A percentile compares a stretch with the other conserved stretches of the same genome.
These are phyloP conservation scores for Globisporangium yorkense DNA, from an alignment of 352 stramenopile species.

Conservation along the genomic window DNA sequence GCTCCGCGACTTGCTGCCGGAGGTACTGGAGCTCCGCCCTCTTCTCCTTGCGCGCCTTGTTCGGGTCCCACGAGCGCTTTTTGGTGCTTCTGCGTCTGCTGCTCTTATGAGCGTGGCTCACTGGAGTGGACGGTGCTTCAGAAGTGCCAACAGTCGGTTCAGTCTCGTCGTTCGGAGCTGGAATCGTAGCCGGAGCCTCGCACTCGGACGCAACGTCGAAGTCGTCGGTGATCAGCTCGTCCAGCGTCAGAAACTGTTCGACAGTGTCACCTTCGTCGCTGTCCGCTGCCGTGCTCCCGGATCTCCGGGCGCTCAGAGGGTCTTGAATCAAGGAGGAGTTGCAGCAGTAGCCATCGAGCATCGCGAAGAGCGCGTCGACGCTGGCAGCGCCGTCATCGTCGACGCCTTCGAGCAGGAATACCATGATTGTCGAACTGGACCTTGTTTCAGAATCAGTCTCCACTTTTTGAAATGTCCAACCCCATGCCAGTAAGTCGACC, in stretches of 20 bases:
- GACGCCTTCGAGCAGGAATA: slow-evolving; percentile 2
- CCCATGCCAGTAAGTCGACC: too few relatives aligned
- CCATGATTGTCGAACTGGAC: not conserved
- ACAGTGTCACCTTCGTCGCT: too few relatives aligned
- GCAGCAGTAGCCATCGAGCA: not conserved
- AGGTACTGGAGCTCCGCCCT: slow-evolving; percentile 25
- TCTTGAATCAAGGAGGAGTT: not conserved
- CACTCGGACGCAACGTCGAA: too few relatives aligned
- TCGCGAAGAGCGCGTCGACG: not conserved
- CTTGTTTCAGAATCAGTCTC: too few relatives aligned
- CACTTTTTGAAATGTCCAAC: too few relatives aligned
- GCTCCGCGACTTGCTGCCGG: slow-evolving; percentile 37
- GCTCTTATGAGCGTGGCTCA: not conserved
- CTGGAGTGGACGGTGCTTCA: not conserved
- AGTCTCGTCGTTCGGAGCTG: too few relatives aligned
- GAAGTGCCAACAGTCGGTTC: too few relatives aligned
- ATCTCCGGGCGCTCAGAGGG: too few relatives aligned
- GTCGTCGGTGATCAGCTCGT: not conserved
- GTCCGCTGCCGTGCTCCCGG: too few relatives aligned
- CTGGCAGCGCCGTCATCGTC: not conserved
- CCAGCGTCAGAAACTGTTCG: not conserved
- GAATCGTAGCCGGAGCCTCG: too few relatives aligned
- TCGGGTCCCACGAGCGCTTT: slow-evolving; percentile 2
- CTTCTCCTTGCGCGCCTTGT: slow-evolving; percentile 2
- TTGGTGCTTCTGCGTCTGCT: not conserved